These are phyloP conservation scores for Waitea zeae DNA, from an alignment of 1,284 basidiomycete genomes.

Conservation along the genomic window DNA sequence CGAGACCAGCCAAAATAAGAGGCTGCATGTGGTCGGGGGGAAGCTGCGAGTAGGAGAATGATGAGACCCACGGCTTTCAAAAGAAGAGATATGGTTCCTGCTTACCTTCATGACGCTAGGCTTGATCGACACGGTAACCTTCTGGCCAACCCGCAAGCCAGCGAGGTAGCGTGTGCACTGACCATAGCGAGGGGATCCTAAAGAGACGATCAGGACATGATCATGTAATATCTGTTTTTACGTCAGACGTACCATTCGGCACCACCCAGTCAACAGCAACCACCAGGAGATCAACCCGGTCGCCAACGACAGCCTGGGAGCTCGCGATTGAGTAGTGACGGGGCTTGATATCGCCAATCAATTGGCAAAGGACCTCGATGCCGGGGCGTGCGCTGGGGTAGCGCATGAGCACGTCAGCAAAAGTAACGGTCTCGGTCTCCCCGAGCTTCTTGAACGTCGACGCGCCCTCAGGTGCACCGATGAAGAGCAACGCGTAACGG, in stretches of 20 bases:
- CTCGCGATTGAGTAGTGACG: constrained; percentile 98
- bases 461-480: constrained; percentile 82
- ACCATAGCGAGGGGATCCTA: constrained; percentile 71
- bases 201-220: too few species aligned
- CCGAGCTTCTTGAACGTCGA: constrained; percentile 90
- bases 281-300: constrained; percentile 86
- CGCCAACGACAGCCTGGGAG: constrained; percentile 85
- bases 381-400: constrained; percentile 72
- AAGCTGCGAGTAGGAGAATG: too few species aligned
- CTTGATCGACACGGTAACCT: constrained; percentile 96
- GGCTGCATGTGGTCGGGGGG: constrained; percentile 78
- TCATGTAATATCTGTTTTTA: too few species aligned
- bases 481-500: constrained; percentile 77
- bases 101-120: constrained; percentile 96
- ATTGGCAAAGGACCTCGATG: constrained; percentile 72
- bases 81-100: constrained; percentile 3
- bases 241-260: constrained; percentile 62
- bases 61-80: background rate
- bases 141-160: constrained; percentile 68
- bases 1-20: constrained; percentile 96
- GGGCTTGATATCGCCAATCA: constrained; percentile 90
- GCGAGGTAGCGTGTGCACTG: constrained; percentile 96
- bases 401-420: constrained; percentile 72
- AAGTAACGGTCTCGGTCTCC: constrained; percentile 91
- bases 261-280: constrained; percentile 94